phyloP scores from a whole-genome alignment of 352 stramenopile species.

The Pythium aphanidermatum region DNA sequence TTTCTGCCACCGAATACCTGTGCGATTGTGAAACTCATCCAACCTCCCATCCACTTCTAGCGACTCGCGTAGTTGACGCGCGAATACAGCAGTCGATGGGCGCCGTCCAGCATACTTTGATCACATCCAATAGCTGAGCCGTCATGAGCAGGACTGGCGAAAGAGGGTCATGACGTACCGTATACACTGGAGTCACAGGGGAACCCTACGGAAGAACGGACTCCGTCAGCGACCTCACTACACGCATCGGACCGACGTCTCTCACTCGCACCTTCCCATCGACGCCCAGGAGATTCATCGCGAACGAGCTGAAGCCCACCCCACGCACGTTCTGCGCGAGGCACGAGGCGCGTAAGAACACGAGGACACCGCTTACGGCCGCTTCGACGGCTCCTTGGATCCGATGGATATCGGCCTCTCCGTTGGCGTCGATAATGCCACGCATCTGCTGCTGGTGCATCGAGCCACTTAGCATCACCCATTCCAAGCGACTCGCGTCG shows the following conservation, averaged over 20 bases:
- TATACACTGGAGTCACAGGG: constrained; percentile 72
- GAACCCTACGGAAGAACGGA: constrained; percentile 25
- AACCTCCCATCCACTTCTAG: constrained; percentile 31
- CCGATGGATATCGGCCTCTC: constrained; percentile 44
- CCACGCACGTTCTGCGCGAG: constrained; percentile 46
- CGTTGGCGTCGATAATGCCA: constrained; percentile 49
- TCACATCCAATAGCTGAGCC: constrained; percentile 13
- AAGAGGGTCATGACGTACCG: constrained; percentile 23
- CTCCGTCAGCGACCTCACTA: background rate
- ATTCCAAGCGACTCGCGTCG: constrained; percentile 23
- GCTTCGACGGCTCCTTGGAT: constrained; percentile 47
- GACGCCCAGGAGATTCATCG: constrained; percentile 92
- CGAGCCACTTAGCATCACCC: constrained; percentile 56
- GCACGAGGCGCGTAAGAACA: constrained; percentile 39
- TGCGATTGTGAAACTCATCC: constrained; percentile 62
- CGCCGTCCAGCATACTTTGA: constrained; percentile 62
- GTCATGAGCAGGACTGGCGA: background rate
- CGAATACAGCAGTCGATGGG: constrained; percentile 36
- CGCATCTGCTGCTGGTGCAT: constrained; percentile 53
- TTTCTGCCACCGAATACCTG: constrained; percentile 27
- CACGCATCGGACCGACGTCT: background rate
- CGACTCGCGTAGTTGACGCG: constrained; percentile 40
- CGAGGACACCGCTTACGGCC: constrained; percentile 37
- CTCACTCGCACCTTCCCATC: constrained; percentile 33
- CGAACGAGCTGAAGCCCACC: constrained; percentile 91